A percentile compares a stretch with the other conserved stretches of the same genome.
phyloP scores from a whole-genome alignment of 768 basidiomycete species.

The Clavulina sp. region DNA sequence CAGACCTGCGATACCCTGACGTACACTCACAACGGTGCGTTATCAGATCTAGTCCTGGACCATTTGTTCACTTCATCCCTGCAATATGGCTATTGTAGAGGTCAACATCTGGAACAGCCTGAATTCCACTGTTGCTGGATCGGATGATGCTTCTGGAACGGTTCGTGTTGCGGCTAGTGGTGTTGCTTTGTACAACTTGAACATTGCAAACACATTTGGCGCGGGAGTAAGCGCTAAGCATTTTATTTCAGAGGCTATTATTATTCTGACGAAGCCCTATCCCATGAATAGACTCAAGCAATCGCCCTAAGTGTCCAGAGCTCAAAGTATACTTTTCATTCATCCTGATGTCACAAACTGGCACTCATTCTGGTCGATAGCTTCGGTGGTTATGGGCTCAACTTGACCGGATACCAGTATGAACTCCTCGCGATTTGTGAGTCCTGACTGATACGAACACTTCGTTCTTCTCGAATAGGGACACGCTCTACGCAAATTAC shows the following conservation, averaged over 20 bases:
- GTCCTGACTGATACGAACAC: too few relatives aligned
- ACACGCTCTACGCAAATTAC: constrained; percentile 9
- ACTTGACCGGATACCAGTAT: constrained; percentile 9
- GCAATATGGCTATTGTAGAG: not conserved
- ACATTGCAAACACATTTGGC: constrained; percentile 10
- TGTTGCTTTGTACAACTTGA: constrained; percentile 10
- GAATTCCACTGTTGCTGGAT: constrained; percentile 11
- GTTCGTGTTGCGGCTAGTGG: constrained; percentile 9
- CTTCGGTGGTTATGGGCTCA: constrained; percentile 9
- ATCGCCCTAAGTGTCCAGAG: constrained; percentile 5
- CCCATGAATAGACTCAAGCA: constrained; percentile 3
- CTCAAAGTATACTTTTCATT: not conserved
- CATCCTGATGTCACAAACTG: not conserved
- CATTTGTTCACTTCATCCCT: too few relatives aligned
- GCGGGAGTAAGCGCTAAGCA: not conserved
- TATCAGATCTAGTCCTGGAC: too few relatives aligned
- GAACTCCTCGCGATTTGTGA: not conserved
- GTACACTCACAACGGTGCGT: not conserved
- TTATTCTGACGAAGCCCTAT: not conserved
- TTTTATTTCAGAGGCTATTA: not conserved
- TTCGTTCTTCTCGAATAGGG: not conserved
- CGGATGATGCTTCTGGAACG: constrained; percentile 11
- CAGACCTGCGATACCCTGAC: constrained; percentile 3
- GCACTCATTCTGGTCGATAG: not conserved
- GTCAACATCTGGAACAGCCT: constrained; percentile 1